Base-by-base conservation (phyloP, 169 alveolate genomes). In the Plasmodium blacklocki region DNA sequence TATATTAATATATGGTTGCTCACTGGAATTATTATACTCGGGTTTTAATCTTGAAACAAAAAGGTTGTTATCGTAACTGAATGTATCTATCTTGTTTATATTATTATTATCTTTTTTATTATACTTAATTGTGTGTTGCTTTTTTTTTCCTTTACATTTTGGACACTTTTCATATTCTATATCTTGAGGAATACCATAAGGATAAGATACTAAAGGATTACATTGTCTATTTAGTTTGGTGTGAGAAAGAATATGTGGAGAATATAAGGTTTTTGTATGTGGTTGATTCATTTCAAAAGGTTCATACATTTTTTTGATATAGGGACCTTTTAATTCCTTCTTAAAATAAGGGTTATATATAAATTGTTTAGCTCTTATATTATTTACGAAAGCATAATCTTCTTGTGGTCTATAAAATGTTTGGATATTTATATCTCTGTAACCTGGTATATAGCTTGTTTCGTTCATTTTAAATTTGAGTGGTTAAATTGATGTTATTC, bases 191-290 rank as follows among this genome's bases (percentile, higher is more conserved):
- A 78, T 76, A 9, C 89, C 89, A 52, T 78, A 78, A 8, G 89
- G 89, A 49, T 78, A 78, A n/a, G 89, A 43, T 45, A 78, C 89
- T 64, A 78, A 78, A 15, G 89, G 89, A 60, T 78, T 78, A 11
- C 78, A 78, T 47, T 78, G 89, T 50, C 73, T 78, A 58, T 78
- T 78, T 59, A 64, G n/a, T 64, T 52, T 78, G 15, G 64, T 29
- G 59, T 64, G 78, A 52, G 72, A 45, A 54, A 49, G 11, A 45
- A 43, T 78, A 23, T 49, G 58, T 1, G 89, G 89, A 43, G 63
- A 78, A 43, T 50, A 78, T 23, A 66, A 21, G 29, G 32, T 19
- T 21, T 47, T 45, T 7, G 49, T 78, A 21, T 26, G 23, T 26
- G 78, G 29, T 50, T 26, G 23, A 43, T 56, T 47, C 18, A 23